phyloP scores from a whole-genome alignment of 441 rosid species.

The Pelargonium citronellum region DNA sequence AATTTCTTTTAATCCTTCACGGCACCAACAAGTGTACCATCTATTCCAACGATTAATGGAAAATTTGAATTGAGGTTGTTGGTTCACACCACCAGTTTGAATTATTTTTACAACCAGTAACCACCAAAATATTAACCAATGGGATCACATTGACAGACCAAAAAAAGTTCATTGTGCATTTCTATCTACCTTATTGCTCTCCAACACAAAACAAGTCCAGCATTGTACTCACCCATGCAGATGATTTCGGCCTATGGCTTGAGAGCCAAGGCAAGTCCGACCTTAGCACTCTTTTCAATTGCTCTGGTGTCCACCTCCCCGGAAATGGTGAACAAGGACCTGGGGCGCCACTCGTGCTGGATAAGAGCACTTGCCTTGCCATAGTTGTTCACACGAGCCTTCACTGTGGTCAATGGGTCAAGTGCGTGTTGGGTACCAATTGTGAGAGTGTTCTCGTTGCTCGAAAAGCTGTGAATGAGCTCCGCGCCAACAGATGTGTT shows the following conservation, averaged over 20 bases:
- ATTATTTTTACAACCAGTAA: no score
- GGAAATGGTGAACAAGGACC: constrained; percentile 56
- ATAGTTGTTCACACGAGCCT: constrained; percentile 58
- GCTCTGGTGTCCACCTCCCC: constrained; percentile 86
- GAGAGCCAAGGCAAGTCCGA: constrained; percentile 77
- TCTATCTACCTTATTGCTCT: no score
- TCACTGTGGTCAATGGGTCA: constrained; percentile 69
- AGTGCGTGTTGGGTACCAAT: constrained; percentile 60
- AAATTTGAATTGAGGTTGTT: no score
- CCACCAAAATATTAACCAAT: no score
- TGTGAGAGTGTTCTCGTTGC: constrained; percentile 62
- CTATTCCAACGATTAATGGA: no score
- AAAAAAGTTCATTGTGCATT: no score
- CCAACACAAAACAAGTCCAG: no score
- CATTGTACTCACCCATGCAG: no score
- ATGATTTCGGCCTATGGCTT: constrained; percentile 44
- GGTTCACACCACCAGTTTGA: no score
- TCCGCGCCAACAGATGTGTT: constrained; percentile 75
- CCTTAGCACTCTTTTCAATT: constrained; percentile 71
- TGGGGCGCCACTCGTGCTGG: constrained; percentile 93
- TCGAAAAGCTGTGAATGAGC: constrained; percentile 62
- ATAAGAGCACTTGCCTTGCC: constrained; percentile 71
- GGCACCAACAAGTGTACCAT: no score
- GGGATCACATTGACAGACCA: no score
- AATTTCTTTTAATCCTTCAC: no score